These are phyloP conservation scores for Wickerhamomyces kurtzmanii DNA, from an alignment of 805 yeast genomes.

Conservation along the genomic window DNA sequence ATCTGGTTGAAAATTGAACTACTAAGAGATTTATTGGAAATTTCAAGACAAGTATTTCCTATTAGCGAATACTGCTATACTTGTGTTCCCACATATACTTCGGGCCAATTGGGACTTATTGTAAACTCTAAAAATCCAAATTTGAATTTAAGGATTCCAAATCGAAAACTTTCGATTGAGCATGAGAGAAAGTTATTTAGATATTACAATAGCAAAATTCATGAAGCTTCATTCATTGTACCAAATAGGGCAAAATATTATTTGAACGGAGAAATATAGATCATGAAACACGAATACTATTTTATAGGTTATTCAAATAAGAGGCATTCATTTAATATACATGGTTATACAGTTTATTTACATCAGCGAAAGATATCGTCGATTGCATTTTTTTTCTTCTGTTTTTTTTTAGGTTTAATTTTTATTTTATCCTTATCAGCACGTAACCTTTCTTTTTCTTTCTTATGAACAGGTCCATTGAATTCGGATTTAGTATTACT, in stretches of 20 bases:
- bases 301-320: no score
- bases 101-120: slow-evolving; percentile 79
- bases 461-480: no score
- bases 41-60: slow-evolving; percentile 46
- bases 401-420: no score
- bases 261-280: slow-evolving; percentile 6
- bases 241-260: slow-evolving; percentile 67
- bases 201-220: slow-evolving; percentile 62
- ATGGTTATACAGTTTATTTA: no score
- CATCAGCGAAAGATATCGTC: no score
- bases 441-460: no score
- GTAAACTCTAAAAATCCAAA: slow-evolving; percentile 52
- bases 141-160: slow-evolving; percentile 39
- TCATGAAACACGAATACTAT: not conserved
- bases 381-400: no score
- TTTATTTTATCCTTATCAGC: no score
- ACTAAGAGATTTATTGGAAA: slow-evolving; percentile 33
- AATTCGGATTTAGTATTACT: no score
- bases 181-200: slow-evolving; percentile 40
- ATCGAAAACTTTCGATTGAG: slow-evolving; percentile 31
- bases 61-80: slow-evolving; percentile 63
- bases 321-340: no score
- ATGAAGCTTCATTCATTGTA: slow-evolving; percentile 62
- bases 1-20: slow-evolving; percentile 62
- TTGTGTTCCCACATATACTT: slow-evolving; percentile 80